Base-by-base conservation (phyloP, 164 flowering plant genomes). In the Tinospora cordifolia region DNA sequence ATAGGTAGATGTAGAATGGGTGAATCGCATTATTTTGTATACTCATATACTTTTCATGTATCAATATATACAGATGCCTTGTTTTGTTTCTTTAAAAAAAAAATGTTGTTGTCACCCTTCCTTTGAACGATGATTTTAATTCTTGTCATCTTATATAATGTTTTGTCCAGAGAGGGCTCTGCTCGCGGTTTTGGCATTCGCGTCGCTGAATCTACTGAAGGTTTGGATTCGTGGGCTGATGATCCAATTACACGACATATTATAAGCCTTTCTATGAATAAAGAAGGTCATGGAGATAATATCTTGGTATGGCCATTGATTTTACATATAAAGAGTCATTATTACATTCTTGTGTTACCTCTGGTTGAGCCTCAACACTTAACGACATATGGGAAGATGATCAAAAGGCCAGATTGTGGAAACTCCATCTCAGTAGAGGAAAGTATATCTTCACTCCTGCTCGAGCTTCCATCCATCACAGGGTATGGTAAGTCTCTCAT, bases 201-300 rank as follows among this genome's bases (percentile, higher is more conserved):
- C 19, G 81, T 84, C 2, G 68, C 72, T 54, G 92, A 86, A 67
- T 92, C 98, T 65, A 77, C 79, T n/a, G 74, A 82, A 78, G 98
- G 95, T 51, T 91, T 94, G 30, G 99, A 95, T 80, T 90, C 99
- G 9, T 95, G 99, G 99, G 88, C 87, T 74, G 99, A 95, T 86
- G 99, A 95, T 79, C 99, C 99, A 36, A 85, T 91, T 71, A 88
- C 91, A 6, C 94, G 93, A 10, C 95, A 95, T 82, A 80, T 95
- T 34, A 86, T 95, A 60, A 83, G 98, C 75, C 81, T 95, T 69
- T 26, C 72, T 69, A 75, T 91, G 36, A 77, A 79, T 44, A 85
- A 79, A 67, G 96, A 90, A 79, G 92, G 77, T 69, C 82, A 83
- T 75, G 87, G 77, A 49, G 82, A 77, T 24, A 74, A 34, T 46